A percentile compares a stretch with the other conserved stretches of the same genome.
Conservation (phyloP, 176 grass and related monocot species). For the Eleusine indica region DNA sequence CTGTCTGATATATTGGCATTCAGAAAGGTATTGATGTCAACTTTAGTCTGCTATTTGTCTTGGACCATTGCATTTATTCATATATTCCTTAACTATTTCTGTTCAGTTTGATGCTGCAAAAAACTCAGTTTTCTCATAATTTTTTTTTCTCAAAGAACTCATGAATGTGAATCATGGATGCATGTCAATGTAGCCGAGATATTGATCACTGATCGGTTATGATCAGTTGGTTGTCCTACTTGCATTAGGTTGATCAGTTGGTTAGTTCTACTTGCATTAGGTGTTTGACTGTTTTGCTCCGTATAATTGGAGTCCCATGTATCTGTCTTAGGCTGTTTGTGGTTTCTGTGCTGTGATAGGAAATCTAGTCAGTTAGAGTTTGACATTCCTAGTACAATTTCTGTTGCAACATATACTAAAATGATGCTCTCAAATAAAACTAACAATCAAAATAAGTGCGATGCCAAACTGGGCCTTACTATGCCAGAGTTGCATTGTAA, state of each 20-base stretch:
- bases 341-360: too few relatives aligned
- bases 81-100: constrained; percentile 30
- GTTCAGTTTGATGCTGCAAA: constrained; percentile 8
- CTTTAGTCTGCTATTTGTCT: constrained; percentile 4
- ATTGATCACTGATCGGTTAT: constrained; percentile 8
- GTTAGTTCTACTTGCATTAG: not conserved
- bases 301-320: not conserved
- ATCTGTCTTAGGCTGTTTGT: not conserved
- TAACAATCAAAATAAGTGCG: too few relatives aligned
- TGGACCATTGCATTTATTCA: constrained; percentile 4
- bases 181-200: not conserved
- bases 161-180: not conserved
- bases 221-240: constrained; percentile 1
- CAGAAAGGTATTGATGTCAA: constrained; percentile 66
- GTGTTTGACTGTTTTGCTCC: not conserved
- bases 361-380: too few relatives aligned
- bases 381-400: too few relatives aligned
- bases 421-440: too few relatives aligned
- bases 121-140: constrained; percentile 18
- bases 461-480: not conserved
- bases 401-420: too few relatives aligned
- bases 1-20: constrained; percentile 87
- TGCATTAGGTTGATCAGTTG: not conserved
- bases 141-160: not conserved
- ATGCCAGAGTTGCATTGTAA: not conserved